Conservation (phyloP, 495 filamentous ascomycete species). For the Xylaria bambusicola region DNA sequence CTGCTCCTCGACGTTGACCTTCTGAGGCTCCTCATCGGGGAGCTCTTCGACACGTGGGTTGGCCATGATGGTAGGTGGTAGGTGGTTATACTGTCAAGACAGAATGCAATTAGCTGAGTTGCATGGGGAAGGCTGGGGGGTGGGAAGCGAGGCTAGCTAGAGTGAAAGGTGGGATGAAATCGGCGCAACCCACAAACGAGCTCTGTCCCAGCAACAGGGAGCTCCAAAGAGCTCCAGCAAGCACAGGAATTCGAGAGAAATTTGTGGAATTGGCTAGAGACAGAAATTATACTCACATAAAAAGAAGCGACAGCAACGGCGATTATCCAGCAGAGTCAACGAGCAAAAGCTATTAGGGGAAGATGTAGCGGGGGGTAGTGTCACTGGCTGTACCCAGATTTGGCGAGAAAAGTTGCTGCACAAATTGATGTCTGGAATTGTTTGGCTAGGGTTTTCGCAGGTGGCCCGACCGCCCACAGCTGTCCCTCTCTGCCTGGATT, state of each 20-base stretch:
- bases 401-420: conserved; percentile 22
- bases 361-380: conserved; percentile 16
- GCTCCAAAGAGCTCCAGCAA: background rate
- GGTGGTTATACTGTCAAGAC: background rate
- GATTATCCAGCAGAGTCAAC: background rate
- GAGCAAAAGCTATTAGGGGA: conserved; percentile 12
- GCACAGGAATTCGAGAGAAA: background rate
- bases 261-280: no score
- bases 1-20: conserved; percentile 76
- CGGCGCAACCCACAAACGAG: conserved; percentile 14
- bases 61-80: conserved; percentile 71
- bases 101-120: conserved; percentile 27
- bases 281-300: conserved; percentile 12
- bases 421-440: conserved; percentile 23
- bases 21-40: conserved; percentile 85
- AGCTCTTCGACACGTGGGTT: conserved; percentile 98
- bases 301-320: background rate
- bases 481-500: no score
- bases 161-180: conserved; percentile 3
- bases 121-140: conserved; percentile 25
- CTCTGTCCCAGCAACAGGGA: background rate
- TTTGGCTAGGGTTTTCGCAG: conserved; percentile 21
- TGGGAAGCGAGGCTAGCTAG: conserved; percentile 16
- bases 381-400: conserved; percentile 13
- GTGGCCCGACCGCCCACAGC: conserved; percentile 18